Base-by-base conservation (phyloP, 2,329 filamentous ascomycete species). In the Trichoderma arundinaceum region DNA sequence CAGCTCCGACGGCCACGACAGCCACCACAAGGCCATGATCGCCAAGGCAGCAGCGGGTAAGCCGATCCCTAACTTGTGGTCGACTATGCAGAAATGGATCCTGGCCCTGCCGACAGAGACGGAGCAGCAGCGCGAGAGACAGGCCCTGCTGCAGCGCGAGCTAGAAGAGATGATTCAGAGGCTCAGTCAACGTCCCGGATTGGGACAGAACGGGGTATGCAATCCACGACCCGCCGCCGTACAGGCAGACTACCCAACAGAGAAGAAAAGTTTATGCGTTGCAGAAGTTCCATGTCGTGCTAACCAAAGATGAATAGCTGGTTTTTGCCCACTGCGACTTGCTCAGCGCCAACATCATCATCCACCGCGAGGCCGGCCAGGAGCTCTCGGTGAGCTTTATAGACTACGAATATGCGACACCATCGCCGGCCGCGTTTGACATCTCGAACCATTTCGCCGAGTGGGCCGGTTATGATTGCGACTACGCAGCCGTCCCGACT, bases 371-470 rank as follows among this genome's bases (percentile, higher is more conserved):
- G 35, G 73, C 71, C 32, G 72, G 76, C 13, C 74, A 79, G 35
- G 76, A 71, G 60, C 70, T 77, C 39, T 75, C 82, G 28, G 81
- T 85, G 56, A 83, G 86, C 74, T 98, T 99, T 79, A 99, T 99
- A 77, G 95, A 99, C 80, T 99, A 98, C 81, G 95, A 99, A 78
- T 99, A 99, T 78, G 93, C 94, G 13, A 95, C 92, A 4, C 94
- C 95, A 2, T 94, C 94, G 0, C 94, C 94, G 1, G 93, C 94
- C 4, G 94, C 94, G 1, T 99, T 99, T 78, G 95, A 99, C 77
- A 89, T 99, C 71, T 90, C 94, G 58, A 99, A 99, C 80, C 95
- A 99, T 82, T 97, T 99, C 76, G 93, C 95, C 54, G 95, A 99
- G 80, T 99, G 95, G 94, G 94, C 90, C 67, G 95, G 95, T 65